Conservation (phyloP, 2,329 filamentous ascomycete genomes). For the Pseudopyrenochaeta lycopersici region DNA sequence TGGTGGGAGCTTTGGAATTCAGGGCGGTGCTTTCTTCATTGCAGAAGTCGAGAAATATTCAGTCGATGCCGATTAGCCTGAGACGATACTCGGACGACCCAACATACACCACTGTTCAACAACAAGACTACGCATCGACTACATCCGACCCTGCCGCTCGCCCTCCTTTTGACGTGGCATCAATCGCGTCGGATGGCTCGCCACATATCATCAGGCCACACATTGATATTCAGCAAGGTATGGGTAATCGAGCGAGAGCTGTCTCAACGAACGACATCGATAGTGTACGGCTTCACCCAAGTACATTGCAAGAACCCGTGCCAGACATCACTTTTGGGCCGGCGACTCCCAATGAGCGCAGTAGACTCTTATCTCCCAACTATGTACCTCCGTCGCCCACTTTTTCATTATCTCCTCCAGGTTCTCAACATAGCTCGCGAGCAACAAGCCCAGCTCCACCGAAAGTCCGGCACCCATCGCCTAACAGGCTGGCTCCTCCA, state of each 20-base stretch:
- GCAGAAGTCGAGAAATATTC: conserved; percentile 80
- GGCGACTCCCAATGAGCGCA: conserved; percentile 41
- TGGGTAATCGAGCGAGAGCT: conserved; percentile 56
- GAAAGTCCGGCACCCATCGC: conserved; percentile 26
- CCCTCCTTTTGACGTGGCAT: conserved; percentile 46
- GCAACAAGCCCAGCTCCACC: conserved; percentile 37
- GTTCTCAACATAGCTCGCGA: conserved; percentile 39
- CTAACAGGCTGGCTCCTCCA: conserved; percentile 49
- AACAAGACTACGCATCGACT: conserved; percentile 58
- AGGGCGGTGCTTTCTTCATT: conserved; percentile 88
- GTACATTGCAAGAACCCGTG: conserved; percentile 35
- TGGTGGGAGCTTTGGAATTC: conserved; percentile 94
- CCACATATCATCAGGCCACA: conserved; percentile 34
- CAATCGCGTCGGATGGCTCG: conserved; percentile 24
- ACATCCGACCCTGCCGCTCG: conserved; percentile 57
- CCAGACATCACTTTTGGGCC: conserved; percentile 48
- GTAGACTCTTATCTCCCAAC: conserved; percentile 6
- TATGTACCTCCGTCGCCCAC: conserved; percentile 47
- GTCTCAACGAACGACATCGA: conserved; percentile 68
- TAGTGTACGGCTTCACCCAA: conserved; percentile 55
- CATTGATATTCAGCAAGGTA: conserved; percentile 38
- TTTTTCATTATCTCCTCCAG: conserved; percentile 51
- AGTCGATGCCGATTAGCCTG: conserved; percentile 72
- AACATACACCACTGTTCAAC: conserved; percentile 55
- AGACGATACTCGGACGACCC: conserved; percentile 75